These are phyloP conservation scores for Myrmaecium sp. DNA, from an alignment of 2,329 filamentous ascomycete genomes.

Conservation along the genomic window DNA sequence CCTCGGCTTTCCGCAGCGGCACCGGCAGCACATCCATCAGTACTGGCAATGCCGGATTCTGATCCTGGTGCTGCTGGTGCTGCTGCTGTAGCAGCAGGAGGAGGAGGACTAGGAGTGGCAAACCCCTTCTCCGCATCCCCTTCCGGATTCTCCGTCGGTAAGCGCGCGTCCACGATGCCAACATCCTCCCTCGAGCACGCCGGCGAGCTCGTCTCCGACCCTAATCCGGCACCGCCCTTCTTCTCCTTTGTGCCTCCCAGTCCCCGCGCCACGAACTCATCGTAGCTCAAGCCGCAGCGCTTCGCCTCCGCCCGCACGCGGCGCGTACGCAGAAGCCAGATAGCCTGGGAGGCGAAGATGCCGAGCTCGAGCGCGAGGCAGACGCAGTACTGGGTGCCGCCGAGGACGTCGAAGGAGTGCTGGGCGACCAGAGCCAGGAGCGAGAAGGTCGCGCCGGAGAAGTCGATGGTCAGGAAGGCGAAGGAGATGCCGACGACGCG, in stretches of 20 bases:
- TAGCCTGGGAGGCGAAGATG: slow-evolving; percentile 41
- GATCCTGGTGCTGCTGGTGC: too few relatives aligned
- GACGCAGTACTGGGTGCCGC: slow-evolving; percentile 42
- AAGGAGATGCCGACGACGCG: slow-evolving; percentile 44
- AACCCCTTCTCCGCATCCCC: too few relatives aligned
- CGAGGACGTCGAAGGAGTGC: slow-evolving; percentile 43
- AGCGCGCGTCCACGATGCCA: too few relatives aligned
- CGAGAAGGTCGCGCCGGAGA: slow-evolving; percentile 44
- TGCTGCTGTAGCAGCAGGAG: too few relatives aligned
- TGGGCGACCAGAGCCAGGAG: slow-evolving; percentile 45
- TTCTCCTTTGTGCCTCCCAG: neutral
- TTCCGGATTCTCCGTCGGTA: too few relatives aligned
- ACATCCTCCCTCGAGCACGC: too few relatives aligned
- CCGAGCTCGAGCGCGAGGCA: slow-evolving; percentile 41
- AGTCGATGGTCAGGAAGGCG: slow-evolving; percentile 44
- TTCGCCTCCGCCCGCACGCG: slow-evolving; percentile 36
- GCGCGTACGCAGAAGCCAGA: slow-evolving; percentile 41
- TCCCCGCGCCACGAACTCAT: slow-evolving; percentile 27
- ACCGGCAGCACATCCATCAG: too few relatives aligned
- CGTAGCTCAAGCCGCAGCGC: slow-evolving; percentile 34
- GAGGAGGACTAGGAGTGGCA: too few relatives aligned
- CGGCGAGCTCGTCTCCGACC: too few relatives aligned
- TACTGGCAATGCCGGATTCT: too few relatives aligned
- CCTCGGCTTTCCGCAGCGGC: too few relatives aligned
- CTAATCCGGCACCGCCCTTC: too few relatives aligned